These are phyloP conservation scores for Rutidosis leptorrhynchoides DNA, from an alignment of 129 eudicot genomes.

Conservation along the genomic window DNA sequence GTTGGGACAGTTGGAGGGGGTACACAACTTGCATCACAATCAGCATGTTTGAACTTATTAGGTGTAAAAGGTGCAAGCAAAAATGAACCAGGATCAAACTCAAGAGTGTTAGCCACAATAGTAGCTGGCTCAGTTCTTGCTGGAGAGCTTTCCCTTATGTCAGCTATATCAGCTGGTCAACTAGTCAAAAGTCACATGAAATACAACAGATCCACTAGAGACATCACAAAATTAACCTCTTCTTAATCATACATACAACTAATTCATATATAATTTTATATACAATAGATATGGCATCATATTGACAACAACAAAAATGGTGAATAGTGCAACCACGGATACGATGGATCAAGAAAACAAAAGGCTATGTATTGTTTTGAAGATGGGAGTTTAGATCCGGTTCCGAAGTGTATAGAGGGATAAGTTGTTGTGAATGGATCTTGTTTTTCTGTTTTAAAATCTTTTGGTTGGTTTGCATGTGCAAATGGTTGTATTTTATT, in stretches of 20 bases:
- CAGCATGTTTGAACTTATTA: constrained; percentile 72
- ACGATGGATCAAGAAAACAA: too few relatives aligned
- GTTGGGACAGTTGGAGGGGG: constrained; percentile 83
- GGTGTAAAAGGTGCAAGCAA: constrained; percentile 76
- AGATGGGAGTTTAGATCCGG: constrained; percentile 32
- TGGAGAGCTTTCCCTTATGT: constrained; percentile 70
- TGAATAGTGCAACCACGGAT: constrained; percentile 12
- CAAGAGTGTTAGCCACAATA: constrained; percentile 61
- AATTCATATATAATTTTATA: too few relatives aligned
- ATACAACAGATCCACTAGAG: constrained; percentile 62
- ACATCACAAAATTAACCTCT: constrained; percentile 38
- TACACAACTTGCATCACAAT: constrained; percentile 70
- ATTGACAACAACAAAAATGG: not conserved
- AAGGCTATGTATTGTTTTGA: too few relatives aligned
- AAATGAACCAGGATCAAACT: constrained; percentile 55
- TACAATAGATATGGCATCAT: constrained; percentile 14
- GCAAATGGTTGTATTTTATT: constrained; percentile 26
- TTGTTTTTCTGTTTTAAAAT: too few relatives aligned
- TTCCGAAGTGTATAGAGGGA: constrained; percentile 34
- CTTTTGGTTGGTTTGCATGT: constrained; percentile 25
- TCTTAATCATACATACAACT: constrained; percentile 23
- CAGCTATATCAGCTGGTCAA: constrained; percentile 76
- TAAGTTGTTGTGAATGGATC: constrained; percentile 19
- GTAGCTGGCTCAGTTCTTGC: constrained; percentile 82
- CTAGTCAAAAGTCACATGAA: constrained; percentile 77